Evolutionary conservation across 2,329 filamentous ascomycete genomes (phyloP).

Genomic region (Didymella keratinophila): DNA sequence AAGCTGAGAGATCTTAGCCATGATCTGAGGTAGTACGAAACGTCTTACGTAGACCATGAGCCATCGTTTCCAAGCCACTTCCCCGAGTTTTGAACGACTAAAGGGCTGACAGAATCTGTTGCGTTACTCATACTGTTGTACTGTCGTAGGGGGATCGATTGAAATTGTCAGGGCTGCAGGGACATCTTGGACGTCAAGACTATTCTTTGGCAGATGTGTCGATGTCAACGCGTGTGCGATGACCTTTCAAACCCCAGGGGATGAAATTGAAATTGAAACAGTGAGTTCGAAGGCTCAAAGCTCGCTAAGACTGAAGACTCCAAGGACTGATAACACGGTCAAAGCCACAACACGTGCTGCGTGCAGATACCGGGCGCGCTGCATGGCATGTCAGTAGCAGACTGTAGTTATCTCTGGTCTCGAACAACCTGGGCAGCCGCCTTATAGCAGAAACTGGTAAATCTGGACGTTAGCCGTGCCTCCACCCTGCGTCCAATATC

Average conservation of each 20-base stretch:
- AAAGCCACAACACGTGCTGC: background rate
- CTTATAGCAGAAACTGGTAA: background rate
- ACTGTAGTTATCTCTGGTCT: background rate
- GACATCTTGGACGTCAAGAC: background rate
- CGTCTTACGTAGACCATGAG: constrained; percentile 33
- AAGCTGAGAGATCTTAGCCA: constrained; percentile 24
- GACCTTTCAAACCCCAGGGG: background rate
- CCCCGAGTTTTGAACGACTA: constrained; percentile 20
- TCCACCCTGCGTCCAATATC: constrained; percentile 5
- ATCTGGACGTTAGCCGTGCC: background rate
- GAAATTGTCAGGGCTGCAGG: background rate
- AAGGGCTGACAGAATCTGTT: background rate
- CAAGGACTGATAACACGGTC: background rate
- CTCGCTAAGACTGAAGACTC: background rate
- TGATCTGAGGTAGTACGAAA: background rate
- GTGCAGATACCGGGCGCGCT: background rate
- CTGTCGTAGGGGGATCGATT: background rate
- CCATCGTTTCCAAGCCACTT: constrained; percentile 30
- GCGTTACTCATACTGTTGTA: constrained; percentile 3
- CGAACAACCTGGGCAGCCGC: background rate
- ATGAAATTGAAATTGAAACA: background rate
- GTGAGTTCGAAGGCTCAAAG: background rate
- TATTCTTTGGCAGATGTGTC: background rate
- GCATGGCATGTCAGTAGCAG: background rate
- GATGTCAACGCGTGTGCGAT: background rate